Evolutionary conservation across 176 grass and related monocot species (phyloP), one percentile per base, ranked within the genome.

Genomic region (Typha latifolia): DNA sequence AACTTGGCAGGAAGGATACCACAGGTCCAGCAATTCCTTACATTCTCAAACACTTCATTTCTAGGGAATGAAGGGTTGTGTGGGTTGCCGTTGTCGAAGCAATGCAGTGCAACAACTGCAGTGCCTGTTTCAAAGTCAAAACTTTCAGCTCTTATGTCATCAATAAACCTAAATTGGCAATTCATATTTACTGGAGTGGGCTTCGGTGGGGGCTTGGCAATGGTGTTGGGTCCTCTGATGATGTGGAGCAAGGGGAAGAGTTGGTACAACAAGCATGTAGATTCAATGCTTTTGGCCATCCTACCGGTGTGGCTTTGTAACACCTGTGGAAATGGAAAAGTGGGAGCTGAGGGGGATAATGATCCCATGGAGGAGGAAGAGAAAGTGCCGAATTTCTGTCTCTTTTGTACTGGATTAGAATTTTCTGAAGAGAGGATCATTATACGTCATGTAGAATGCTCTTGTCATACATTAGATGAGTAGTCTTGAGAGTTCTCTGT

Each of bases 331-430:
- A 14, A 78, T 68, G 67, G 47, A 61, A 76, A 63, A 48, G 81
- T 78, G 21, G 75, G 61, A 4, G 62, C 56, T 16, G 75, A 84
- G 16, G 26, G 52, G 37, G 18, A 74, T 19, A 6, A 37, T 56
- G 47, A 74, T 71, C 48, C 49, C 12, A 23, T 22, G 14, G 75
- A 84, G 24, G 69, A 73, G 55, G 75, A 78, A 27, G 75, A 83
- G 20, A 69, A 84, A 62, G 64, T 8, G 19, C 51, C 11, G 55
- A 78, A 67, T 24, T 84, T 78, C 68, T 84, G 81, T 68, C 64
- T 84, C 23, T 84, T 78, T 62, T 84, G 81, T 78, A 83, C 81
- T 48, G 26, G 29, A 29, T 51, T 84, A 15, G 69, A 78, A 26
- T 49, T 78, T 63, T 16, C 47, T 65, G 43, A 49, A 32, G 81